Conservation (phyloP, 495 filamentous ascomycete genomes). For the Talaromyces adpressus region DNA sequence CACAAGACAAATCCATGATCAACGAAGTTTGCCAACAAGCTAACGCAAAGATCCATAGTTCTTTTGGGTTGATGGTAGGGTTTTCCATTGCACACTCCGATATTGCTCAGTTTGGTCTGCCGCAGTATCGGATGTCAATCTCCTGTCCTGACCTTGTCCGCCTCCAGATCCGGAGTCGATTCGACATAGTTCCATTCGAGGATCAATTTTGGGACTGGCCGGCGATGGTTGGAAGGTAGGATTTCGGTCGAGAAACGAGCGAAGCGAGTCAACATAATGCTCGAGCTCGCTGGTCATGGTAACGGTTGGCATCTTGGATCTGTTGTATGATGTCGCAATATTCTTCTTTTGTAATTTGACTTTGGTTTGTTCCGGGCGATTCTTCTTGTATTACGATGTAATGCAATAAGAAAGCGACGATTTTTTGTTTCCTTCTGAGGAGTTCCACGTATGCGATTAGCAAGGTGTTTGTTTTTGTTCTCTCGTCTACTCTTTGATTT, state of each 20-base stretch:
- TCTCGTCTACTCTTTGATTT: background rate
- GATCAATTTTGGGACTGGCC: background rate
- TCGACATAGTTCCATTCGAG: background rate
- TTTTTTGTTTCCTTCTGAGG: background rate
- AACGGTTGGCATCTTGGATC: constrained; percentile 21
- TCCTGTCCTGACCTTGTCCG: background rate
- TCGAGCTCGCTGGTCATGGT: constrained; percentile 26
- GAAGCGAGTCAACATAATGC: constrained; percentile 24
- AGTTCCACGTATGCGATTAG: background rate
- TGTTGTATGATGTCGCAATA: background rate
- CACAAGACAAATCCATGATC: background rate
- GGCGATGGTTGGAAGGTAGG: background rate
- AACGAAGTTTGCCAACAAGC: background rate
- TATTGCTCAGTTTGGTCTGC: background rate
- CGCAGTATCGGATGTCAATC: background rate
- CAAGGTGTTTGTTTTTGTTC: background rate
- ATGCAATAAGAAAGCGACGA: background rate
- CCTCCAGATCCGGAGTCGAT: background rate
- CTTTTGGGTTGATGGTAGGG: constrained; percentile 27
- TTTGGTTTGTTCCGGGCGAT: background rate
- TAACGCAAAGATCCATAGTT: constrained; percentile 19
- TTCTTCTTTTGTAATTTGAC: background rate
- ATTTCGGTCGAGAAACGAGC: constrained; percentile 18
- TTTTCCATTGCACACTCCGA: background rate
- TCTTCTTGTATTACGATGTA: background rate